phyloP scores from a whole-genome alignment of 2,329 filamentous ascomycete species.

The Aspergillus alliaceus region DNA sequence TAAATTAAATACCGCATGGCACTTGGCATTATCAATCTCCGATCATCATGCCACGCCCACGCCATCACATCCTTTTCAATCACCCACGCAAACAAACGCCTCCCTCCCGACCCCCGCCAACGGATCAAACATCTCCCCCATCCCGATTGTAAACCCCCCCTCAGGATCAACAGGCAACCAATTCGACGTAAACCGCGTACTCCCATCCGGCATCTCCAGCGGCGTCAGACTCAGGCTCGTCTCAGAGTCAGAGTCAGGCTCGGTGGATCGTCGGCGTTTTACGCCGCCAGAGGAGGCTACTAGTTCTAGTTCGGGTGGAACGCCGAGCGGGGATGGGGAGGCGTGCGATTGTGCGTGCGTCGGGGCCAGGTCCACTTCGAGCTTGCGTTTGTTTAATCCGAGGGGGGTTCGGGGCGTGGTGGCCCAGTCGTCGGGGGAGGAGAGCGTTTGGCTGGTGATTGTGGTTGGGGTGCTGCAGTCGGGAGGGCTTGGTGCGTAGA shows the following conservation, averaged over 20 bases:
- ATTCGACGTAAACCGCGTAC: slow-evolving; percentile 30
- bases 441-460: slow-evolving; percentile 11
- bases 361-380: too few species aligned
- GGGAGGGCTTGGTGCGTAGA: not conserved
- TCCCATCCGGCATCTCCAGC: slow-evolving; percentile 35
- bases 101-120: not conserved
- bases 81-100: slow-evolving; percentile 16
- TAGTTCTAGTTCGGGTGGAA: not conserved
- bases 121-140: not conserved
- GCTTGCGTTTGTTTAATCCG: too few species aligned
- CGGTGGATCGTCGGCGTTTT: slow-evolving; percentile 1
- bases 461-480: slow-evolving; percentile 23
- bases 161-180: slow-evolving; percentile 33
- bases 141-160: slow-evolving; percentile 29
- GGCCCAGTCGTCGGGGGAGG: too few species aligned
- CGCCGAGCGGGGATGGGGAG: not conserved
- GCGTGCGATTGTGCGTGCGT: too few species aligned
- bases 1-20: too few species aligned
- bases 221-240: slow-evolving; percentile 14
- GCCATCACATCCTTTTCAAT: not conserved
- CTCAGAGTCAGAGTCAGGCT: not conserved
- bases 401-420: too few species aligned
- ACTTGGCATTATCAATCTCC: not conserved
- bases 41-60: not conserved
- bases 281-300: not conserved